A percentile compares a stretch with the other conserved stretches of the same genome.
Evolutionary conservation across 169 alveolate genomes (phyloP).

Genomic region (Plasmodium chabaudi): DNA sequence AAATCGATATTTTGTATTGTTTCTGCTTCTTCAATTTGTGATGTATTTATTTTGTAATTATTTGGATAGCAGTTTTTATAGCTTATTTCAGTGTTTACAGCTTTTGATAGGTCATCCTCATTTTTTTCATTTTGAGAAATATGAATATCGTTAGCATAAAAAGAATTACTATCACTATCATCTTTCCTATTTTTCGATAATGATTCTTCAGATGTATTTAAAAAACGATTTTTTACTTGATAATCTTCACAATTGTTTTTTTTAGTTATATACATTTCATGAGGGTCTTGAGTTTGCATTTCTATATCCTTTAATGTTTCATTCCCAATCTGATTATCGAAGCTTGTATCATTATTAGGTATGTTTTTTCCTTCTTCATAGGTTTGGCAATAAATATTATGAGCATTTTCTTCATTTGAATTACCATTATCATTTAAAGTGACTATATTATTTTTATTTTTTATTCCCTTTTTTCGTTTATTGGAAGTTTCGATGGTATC

Average conservation of each 20-base stretch:
- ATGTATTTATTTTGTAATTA: slow-evolving; percentile 1
- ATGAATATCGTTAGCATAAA: neutral
- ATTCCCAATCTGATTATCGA: neutral
- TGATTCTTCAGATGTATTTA: too few species aligned
- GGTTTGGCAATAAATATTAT: neutral
- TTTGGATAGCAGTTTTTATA: neutral
- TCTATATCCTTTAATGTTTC: neutral
- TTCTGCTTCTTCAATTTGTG: neutral
- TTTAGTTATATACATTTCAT: too few species aligned
- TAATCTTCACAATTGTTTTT: too few species aligned
- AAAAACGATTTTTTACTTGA: too few species aligned
- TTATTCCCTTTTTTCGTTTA: too few species aligned
- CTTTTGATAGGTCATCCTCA: neutral
- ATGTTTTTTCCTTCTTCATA: neutral
- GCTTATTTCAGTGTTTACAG: neutral
- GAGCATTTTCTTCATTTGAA: neutral
- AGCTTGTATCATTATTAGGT: too few species aligned
- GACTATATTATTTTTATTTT: too few species aligned
- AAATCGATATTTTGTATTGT: neutral
- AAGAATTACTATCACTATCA: neutral
- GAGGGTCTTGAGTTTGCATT: neutral
- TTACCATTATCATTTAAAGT: neutral
- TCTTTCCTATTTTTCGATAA: neutral
- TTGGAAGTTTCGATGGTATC: too few species aligned
- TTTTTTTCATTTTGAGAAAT: neutral